phyloP scores from a whole-genome alignment of 75 land plant genomes.

The Ceratopteris richardii region DNA sequence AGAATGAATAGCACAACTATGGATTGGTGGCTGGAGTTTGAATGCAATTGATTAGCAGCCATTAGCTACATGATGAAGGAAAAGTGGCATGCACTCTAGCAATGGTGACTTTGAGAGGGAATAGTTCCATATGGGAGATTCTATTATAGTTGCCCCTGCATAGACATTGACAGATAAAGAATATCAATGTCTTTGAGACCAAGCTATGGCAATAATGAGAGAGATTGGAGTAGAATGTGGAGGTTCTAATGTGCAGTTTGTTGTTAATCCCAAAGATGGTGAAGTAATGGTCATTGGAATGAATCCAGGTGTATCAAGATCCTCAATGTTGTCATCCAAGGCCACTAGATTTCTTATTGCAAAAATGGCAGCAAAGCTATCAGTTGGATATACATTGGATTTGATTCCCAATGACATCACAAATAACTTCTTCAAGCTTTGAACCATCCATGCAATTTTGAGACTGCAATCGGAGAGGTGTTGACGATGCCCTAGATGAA shows the following conservation, averaged over 20 bases:
- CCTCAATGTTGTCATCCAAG: slow-evolving; percentile 93
- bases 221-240: slow-evolving; percentile 99
- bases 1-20: too few species aligned
- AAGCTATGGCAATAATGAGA: slow-evolving; percentile 82
- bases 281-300: slow-evolving; percentile 99
- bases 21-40: too few species aligned
- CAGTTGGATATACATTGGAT: slow-evolving; percentile 94
- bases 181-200: slow-evolving; percentile 88
- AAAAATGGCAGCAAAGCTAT: slow-evolving; percentile 97
- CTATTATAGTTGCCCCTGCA: slow-evolving; percentile 97
- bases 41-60: too few species aligned
- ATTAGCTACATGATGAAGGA: too few species aligned
- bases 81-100: too few species aligned
- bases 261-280: slow-evolving; percentile 91
- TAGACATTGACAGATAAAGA: slow-evolving; percentile 98
- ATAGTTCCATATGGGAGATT: slow-evolving; percentile 98
- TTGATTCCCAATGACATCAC: slow-evolving; percentile 99
- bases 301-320: slow-evolving; percentile 96
- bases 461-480: too few species aligned
- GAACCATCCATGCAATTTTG: slow-evolving; percentile 99
- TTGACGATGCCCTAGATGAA: too few species aligned
- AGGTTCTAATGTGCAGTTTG: slow-evolving; percentile 98
- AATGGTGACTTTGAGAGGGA: too few species aligned
- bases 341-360: slow-evolving; percentile 99
- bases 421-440: slow-evolving; percentile 96